Evolutionary conservation across 768 basidiomycete species (phyloP).

Genomic region (Pleurotus citrinopileatus): DNA sequence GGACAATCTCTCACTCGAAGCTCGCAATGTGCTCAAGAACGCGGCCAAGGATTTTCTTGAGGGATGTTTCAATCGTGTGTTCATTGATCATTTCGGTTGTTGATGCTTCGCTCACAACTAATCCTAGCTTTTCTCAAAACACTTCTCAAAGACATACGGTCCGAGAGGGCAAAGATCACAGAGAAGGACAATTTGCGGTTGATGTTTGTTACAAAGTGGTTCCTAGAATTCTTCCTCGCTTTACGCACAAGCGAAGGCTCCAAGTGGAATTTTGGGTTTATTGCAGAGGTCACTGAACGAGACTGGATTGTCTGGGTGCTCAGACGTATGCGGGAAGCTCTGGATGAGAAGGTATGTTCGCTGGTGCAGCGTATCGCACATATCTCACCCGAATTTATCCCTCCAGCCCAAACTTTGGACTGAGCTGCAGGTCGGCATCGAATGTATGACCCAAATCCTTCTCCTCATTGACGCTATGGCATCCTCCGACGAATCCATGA

Average conservation of each 20-base stretch:
- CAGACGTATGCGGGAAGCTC: conserved; percentile 80
- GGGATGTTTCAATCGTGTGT: conserved; percentile 86
- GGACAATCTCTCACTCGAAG: conserved; percentile 67
- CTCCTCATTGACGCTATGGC: conserved; percentile 87
- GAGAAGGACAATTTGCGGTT: conserved; percentile 93
- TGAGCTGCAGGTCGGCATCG: conserved; percentile 90
- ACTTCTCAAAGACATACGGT: conserved; percentile 89
- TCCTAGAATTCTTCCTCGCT: conserved; percentile 85
- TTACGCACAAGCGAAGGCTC: conserved; percentile 39
- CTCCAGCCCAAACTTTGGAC: conserved; percentile 88
- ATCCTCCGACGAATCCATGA: conserved; percentile 41
- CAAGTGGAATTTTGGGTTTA: conserved; percentile 66
- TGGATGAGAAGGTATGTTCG: conserved; percentile 86
- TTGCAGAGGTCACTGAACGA: conserved; percentile 85
- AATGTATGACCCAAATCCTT: conserved; percentile 90
- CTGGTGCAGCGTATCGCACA: conserved; percentile 9
- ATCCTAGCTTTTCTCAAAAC: conserved; percentile 79
- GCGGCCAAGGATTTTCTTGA: conserved; percentile 75
- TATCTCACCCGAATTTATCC: conserved; percentile 3
- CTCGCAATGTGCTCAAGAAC: conserved; percentile 59
- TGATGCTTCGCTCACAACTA: background rate
- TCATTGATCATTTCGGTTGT: conserved; percentile 18
- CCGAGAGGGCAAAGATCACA: conserved; percentile 88
- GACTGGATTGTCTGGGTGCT: conserved; percentile 90
- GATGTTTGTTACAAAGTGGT: conserved; percentile 86